These are phyloP conservation scores for Rhizopus arrhizus DNA, from an alignment of 371 early-diverging fungal species.

Conservation along the genomic window DNA sequence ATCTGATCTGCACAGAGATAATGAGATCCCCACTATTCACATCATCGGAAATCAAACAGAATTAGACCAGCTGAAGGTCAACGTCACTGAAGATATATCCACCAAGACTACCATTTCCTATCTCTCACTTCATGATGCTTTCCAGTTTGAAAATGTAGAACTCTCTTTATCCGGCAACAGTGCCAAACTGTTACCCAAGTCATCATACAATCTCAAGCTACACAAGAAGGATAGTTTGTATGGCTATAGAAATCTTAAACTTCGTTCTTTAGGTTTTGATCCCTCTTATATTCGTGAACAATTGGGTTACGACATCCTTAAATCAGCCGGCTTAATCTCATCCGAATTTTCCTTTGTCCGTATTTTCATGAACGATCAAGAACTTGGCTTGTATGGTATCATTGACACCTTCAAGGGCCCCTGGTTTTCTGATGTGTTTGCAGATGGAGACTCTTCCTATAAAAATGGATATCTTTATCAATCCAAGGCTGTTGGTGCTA, in stretches of 20 bases:
- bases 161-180: slow-evolving; percentile 28
- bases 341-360: slow-evolving; percentile 29
- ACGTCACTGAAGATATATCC: not conserved
- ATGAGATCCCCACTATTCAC: slow-evolving; percentile 30
- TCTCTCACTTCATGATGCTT: slow-evolving; percentile 4
- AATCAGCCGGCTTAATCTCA: slow-evolving; percentile 28
- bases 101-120: slow-evolving; percentile 13
- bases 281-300: slow-evolving; percentile 40
- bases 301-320: slow-evolving; percentile 22
- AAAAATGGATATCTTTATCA: slow-evolving; percentile 33
- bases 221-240: slow-evolving; percentile 20
- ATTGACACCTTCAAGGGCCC: slow-evolving; percentile 34
- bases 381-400: slow-evolving; percentile 38
- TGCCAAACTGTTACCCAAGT: slow-evolving; percentile 19
- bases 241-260: slow-evolving; percentile 34
- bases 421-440: slow-evolving; percentile 39
- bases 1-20: slow-evolving; percentile 24
- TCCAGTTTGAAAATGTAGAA: slow-evolving; percentile 1
- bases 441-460: slow-evolving; percentile 26
- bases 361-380: slow-evolving; percentile 36
- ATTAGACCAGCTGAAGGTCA: slow-evolving; percentile 8
- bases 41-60: slow-evolving; percentile 17
- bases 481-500: not conserved
- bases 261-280: slow-evolving; percentile 33
- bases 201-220: slow-evolving; percentile 26